A percentile compares a stretch with the other conserved stretches of the same genome.
Evolutionary conservation across 208 protist genomes (phyloP).

Genomic region (Naegleria gruberi): DNA sequence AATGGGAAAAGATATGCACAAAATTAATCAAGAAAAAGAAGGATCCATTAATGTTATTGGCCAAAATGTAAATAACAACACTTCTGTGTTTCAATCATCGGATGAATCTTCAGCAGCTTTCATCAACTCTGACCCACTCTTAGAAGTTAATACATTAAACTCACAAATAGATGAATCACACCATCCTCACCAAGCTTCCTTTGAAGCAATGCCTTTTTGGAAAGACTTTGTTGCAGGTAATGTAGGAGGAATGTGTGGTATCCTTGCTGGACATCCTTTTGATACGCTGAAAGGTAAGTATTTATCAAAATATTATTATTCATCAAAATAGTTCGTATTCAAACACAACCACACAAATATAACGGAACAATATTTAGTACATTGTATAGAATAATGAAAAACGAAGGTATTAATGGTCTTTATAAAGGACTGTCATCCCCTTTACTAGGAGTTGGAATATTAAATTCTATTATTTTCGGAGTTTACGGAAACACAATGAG

Average conservation of each 20-base stretch:
- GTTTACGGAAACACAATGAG: constrained; percentile 31
- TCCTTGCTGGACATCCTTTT: constrained; percentile 8
- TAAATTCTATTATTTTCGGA: constrained; percentile 32
- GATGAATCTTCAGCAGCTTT: background rate
- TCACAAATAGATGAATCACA: no score
- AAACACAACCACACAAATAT: constrained; percentile 10
- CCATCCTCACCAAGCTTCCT: background rate
- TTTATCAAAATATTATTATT: background rate
- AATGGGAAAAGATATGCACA: background rate
- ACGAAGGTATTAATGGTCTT: background rate
- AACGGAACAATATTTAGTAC: background rate
- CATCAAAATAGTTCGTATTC: background rate
- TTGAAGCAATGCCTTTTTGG: background rate
- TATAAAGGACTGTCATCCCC: constrained; percentile 31
- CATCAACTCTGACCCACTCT: background rate
- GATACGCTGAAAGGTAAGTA: background rate
- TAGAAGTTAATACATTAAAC: background rate
- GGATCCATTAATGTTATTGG: background rate
- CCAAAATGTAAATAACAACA: background rate
- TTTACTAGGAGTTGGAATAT: constrained; percentile 17
- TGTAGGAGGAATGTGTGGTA: constrained; percentile 13
- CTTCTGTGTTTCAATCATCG: no score
- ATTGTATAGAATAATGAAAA: background rate
- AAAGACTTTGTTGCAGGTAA: constrained; percentile 18
- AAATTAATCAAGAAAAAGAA: constrained; percentile 1